Percentiles rank a stretch among this genome's conserved stretches.
phyloP scores from a whole-genome alignment of 306 rosid genomes.

The Luffa acutangula region DNA sequence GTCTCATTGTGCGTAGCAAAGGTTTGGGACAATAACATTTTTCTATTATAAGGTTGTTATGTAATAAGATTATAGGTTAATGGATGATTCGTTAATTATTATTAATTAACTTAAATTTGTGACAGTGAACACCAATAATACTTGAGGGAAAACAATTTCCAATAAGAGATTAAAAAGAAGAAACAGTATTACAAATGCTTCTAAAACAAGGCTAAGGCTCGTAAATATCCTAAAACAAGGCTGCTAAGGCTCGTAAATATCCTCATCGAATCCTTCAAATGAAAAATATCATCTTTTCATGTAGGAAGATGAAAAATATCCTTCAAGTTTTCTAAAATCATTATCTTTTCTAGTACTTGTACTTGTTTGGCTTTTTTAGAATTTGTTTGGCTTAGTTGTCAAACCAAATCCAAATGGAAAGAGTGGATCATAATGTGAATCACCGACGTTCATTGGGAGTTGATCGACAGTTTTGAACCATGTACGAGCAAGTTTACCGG shows the following conservation, averaged over 20 bases:
- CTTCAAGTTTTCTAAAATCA: neutral
- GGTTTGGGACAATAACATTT: no score
- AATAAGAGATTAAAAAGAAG: neutral
- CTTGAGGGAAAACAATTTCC: neutral
- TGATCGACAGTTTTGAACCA: constrained; percentile 77
- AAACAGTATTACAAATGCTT: neutral
- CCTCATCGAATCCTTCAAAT: neutral
- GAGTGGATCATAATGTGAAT: constrained; percentile 58
- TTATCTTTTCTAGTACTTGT: constrained; percentile 7
- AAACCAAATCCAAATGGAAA: constrained; percentile 74
- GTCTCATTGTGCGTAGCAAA: no score
- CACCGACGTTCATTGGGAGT: constrained; percentile 80
- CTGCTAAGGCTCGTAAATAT: no score
- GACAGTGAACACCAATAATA: neutral
- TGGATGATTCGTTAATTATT: no score
- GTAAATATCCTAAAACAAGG: no score
- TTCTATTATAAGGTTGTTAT: no score
- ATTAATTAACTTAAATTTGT: no score
- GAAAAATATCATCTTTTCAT: neutral
- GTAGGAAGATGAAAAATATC: neutral
- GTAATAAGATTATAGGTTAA: no score
- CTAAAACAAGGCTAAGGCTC: neutral
- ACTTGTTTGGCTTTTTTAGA: no score
- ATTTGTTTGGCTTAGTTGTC: constrained; percentile 46
- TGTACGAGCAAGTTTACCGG: constrained; percentile 70